These are phyloP conservation scores for Globisporangium middletonii DNA, from an alignment of 352 stramenopile genomes.

Conservation along the genomic window DNA sequence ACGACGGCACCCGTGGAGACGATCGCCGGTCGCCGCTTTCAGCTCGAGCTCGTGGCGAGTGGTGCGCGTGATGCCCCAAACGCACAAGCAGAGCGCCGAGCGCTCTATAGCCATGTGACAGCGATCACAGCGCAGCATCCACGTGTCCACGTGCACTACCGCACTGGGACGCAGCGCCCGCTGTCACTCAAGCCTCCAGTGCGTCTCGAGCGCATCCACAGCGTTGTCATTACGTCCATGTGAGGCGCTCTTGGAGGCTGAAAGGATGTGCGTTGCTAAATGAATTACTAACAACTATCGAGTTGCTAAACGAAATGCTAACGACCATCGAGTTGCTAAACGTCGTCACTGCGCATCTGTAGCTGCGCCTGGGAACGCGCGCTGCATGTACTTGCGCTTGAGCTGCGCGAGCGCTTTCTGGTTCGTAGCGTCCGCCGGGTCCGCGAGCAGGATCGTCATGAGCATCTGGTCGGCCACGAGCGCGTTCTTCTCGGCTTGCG, in stretches of 20 bases:
- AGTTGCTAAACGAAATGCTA: no score
- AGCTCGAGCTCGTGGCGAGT: constrained; percentile 2
- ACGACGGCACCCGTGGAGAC: background rate
- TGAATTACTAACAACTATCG: background rate
- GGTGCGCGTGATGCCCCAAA: background rate
- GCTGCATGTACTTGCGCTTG: constrained; percentile 14
- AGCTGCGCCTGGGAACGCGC: constrained; percentile 4
- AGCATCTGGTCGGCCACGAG: constrained; percentile 16
- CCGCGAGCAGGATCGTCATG: constrained; percentile 15
- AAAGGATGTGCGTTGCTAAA: no score
- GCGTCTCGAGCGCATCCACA: constrained; percentile 2
- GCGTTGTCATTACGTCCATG: background rate
- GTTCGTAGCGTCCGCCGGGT: constrained; percentile 10
- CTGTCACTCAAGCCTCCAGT: background rate
- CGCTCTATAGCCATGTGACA: background rate
- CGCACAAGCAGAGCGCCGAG: background rate
- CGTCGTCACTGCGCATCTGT: no score
- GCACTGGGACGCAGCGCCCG: background rate
- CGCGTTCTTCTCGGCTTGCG: constrained; percentile 14
- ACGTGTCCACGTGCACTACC: constrained; percentile 1
- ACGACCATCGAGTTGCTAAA: no score
- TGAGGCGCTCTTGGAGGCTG: background rate
- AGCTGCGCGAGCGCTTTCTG: constrained; percentile 11
- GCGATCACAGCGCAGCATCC: background rate
- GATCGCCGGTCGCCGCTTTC: background rate